Conservation (phyloP, 306 rosid species). For the Vigna angularis region DNA sequence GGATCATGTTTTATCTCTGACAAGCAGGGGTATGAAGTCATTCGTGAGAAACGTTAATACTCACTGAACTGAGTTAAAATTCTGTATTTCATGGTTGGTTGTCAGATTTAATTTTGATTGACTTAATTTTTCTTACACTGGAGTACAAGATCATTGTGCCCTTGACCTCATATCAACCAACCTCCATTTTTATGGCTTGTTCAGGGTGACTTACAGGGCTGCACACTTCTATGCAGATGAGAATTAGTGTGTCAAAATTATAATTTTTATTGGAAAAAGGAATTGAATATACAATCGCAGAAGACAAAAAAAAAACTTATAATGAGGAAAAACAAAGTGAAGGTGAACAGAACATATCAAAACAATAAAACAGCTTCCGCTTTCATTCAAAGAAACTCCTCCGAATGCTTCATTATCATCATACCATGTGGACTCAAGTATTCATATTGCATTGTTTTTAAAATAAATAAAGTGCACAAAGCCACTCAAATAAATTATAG, state of each 20-base stretch:
- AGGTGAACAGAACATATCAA: not conserved
- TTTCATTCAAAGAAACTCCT: conserved; percentile 13
- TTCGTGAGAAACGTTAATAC: conserved; percentile 2
- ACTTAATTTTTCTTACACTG: conserved; percentile 1
- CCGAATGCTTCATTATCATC: not conserved
- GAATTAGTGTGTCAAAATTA: too few relatives aligned
- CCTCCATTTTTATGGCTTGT: conserved; percentile 30
- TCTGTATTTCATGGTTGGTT: conserved; percentile 16
- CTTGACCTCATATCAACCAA: conserved; percentile 14
- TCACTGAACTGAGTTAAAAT: not conserved
- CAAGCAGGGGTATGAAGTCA: conserved; percentile 26
- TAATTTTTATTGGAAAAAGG: not conserved
- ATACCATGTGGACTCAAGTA: not conserved
- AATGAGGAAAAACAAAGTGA: conserved; percentile 16
- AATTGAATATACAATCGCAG: conserved; percentile 17
- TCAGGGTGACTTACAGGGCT: not conserved
- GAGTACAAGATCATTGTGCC: not conserved
- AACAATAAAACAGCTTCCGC: conserved; percentile 1
- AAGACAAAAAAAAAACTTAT: not conserved
- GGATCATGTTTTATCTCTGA: conserved; percentile 20
- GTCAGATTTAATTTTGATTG: not conserved
- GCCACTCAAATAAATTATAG: not conserved
- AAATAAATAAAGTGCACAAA: not conserved
- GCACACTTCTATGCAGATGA: too few relatives aligned
- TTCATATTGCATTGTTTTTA: not conserved